Evolutionary conservation across 106 monocot genomes (phyloP), one percentile per base, ranked within the genome.

Genomic region (Allium cepa): DNA sequence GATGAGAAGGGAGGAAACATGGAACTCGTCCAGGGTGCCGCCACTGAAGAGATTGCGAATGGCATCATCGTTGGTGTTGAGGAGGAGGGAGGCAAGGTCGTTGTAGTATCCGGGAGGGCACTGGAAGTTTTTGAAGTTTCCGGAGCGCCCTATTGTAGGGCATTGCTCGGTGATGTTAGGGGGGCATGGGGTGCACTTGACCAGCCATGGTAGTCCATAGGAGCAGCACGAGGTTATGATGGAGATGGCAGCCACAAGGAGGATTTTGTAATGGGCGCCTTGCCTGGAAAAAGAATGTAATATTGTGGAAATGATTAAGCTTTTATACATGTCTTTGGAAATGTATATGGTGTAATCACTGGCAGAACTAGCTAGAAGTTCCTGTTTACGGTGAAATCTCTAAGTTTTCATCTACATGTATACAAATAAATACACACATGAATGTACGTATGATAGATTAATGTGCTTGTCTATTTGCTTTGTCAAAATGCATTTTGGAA

Each of bases 31-130:
- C 10, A 77, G 49, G 15, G 92, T 87, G 52, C 80, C 81, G 9
- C 70, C 58, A 46, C 86, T 89, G 69, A 92, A 97, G 57, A 97
- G 80, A 46, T 87, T 90, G 8, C 92, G 84, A 56, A 93, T 90
- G 63, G 92, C 97, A 50, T 90, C 90, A 22, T 93, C 97, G 18
- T 93, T 99, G 11, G 97, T 99, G 80, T 84, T 87, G 65, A 90
- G 79, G 53, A 99, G 83, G 45, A 99, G 87, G 17, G 87, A 83
- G 1, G 92, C 97, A 13, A 99, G 92, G 58, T 87, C 97, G 16
- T 93, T 99, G 79, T 99, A 99, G 60, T 93, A 73, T 8, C 87
- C 92, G 7, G 87, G 76, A 9, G 92, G 82, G 48, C 97, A 99
- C 26, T 90, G 89, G 73, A 99, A 99, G 13, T 79, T 82, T 73